Evolutionary conservation across 805 yeast species (phyloP).

Genomic region (Priceomyces medius): DNA sequence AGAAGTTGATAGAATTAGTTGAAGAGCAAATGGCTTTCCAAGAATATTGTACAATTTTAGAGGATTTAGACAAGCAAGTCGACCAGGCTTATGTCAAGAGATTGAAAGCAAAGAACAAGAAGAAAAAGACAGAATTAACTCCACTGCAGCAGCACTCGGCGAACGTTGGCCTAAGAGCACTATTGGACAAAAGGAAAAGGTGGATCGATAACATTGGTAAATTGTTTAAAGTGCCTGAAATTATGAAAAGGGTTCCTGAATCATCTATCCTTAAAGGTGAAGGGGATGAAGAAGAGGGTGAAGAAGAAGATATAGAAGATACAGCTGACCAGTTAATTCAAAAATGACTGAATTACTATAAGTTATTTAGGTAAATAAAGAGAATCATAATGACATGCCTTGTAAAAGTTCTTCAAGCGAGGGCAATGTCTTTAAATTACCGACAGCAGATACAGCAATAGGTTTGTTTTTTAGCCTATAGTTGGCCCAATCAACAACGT

Average conservation of each 20-base stretch:
- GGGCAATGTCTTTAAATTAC: conserved; percentile 73
- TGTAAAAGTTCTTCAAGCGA: conserved; percentile 55
- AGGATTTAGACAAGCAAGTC: conserved; percentile 93
- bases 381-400: conserved; percentile 29
- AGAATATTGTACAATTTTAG: conserved; percentile 84
- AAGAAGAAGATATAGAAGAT: conserved; percentile 30
- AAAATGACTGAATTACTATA: conserved; percentile 8
- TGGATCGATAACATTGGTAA: conserved; percentile 93
- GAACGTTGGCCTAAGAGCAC: conserved; percentile 71
- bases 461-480: conserved; percentile 75
- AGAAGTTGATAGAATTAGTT: conserved; percentile 63
- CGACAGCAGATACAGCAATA: conserved; percentile 87
- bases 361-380: conserved; percentile 4
- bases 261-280: conserved; percentile 53
- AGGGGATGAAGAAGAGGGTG: conserved; percentile 31
- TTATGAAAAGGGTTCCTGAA: conserved; percentile 75
- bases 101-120: conserved; percentile 67
- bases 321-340: conserved; percentile 23
- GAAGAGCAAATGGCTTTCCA: conserved; percentile 94
- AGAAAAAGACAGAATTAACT: conserved; percentile 37
- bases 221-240: conserved; percentile 62
- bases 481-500: conserved; percentile 86
- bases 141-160: conserved; percentile 64
- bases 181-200: conserved; percentile 79
- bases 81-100: conserved; percentile 90